Percentiles rank a stretch among this genome's conserved stretches.
These are phyloP conservation scores for Dactylonectria estremocensis DNA, from an alignment of 2,329 filamentous ascomycete genomes.

Conservation along the genomic window DNA sequence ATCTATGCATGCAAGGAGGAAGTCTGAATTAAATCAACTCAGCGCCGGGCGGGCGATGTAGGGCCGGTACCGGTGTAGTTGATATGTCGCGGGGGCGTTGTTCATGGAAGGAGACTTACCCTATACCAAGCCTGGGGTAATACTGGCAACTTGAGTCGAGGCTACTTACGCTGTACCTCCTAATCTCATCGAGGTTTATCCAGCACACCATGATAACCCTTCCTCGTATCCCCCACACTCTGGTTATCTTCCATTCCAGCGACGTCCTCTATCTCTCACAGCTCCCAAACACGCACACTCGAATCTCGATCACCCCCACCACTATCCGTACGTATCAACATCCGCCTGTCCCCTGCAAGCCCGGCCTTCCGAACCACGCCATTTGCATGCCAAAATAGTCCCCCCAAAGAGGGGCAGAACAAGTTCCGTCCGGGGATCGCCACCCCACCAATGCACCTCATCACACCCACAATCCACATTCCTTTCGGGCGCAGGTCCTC, in stretches of 20 bases:
- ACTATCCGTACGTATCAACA: too few species aligned
- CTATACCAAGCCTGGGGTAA: not conserved
- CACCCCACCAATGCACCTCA: slow-evolving; percentile 4
- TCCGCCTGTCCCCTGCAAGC: not conserved
- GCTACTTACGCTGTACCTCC: not conserved
- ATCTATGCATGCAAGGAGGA: not conserved
- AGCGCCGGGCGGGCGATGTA: not conserved
- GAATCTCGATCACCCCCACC: not conserved
- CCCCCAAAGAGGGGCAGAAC: not conserved
- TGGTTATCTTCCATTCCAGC: not conserved
- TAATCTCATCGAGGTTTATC: not conserved
- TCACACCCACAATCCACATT: not conserved
- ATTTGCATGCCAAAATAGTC: not conserved
- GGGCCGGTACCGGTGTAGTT: not conserved
- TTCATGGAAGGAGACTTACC: not conserved
- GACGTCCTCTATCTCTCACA: not conserved
- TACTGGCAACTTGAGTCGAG: not conserved
- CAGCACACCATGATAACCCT: not conserved
- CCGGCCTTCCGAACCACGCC: not conserved
- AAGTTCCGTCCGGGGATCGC: slow-evolving; percentile 4
- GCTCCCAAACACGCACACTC: not conserved
- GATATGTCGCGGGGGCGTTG: not conserved
- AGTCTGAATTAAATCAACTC: not conserved
- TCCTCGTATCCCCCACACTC: not conserved
- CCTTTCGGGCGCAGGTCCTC: not conserved